Evolutionary conservation across 495 filamentous ascomycete genomes (phyloP).

Genomic region (Xylaria curta): DNA sequence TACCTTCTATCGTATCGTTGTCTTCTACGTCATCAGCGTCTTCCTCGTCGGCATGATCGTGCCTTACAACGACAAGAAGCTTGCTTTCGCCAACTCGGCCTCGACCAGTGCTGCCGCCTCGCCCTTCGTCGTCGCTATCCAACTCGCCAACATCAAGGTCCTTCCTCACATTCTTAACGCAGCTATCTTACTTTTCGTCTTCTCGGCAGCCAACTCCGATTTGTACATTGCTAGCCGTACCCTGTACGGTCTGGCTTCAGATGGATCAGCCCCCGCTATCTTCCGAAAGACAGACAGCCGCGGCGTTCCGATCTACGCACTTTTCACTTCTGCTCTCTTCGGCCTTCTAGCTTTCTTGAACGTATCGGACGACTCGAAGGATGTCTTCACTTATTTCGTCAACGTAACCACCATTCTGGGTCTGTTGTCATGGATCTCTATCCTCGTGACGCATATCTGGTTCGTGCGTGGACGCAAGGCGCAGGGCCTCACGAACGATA

Average conservation of each 20-base stretch:
- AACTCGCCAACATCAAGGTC: constrained; percentile 66
- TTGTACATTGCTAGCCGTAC: constrained; percentile 86
- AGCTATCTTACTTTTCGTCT: constrained; percentile 78
- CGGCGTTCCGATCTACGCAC: constrained; percentile 77
- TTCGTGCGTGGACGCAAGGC: constrained; percentile 77
- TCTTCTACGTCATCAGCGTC: constrained; percentile 75
- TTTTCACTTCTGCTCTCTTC: constrained; percentile 66
- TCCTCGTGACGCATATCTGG: constrained; percentile 80
- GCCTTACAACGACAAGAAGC: constrained; percentile 60
- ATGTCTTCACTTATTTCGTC: constrained; percentile 84
- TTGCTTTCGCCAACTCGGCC: constrained; percentile 59
- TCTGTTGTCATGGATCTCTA: constrained; percentile 82
- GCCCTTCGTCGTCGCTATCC: constrained; percentile 69
- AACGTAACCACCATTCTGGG: constrained; percentile 84
- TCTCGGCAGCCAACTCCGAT: constrained; percentile 79
- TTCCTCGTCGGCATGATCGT: constrained; percentile 76
- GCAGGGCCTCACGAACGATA: constrained; percentile 68
- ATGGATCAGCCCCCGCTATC: constrained; percentile 76
- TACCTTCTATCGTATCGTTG: constrained; percentile 74
- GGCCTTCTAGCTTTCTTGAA: constrained; percentile 80
- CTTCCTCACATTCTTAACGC: constrained; percentile 80
- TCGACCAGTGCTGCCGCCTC: constrained; percentile 64
- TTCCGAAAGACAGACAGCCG: constrained; percentile 72
- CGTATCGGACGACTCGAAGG: constrained; percentile 67
- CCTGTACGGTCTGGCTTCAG: constrained; percentile 76